These are phyloP conservation scores for Vanilla planifolia DNA, from an alignment of 106 monocot genomes.

Conservation along the genomic window DNA sequence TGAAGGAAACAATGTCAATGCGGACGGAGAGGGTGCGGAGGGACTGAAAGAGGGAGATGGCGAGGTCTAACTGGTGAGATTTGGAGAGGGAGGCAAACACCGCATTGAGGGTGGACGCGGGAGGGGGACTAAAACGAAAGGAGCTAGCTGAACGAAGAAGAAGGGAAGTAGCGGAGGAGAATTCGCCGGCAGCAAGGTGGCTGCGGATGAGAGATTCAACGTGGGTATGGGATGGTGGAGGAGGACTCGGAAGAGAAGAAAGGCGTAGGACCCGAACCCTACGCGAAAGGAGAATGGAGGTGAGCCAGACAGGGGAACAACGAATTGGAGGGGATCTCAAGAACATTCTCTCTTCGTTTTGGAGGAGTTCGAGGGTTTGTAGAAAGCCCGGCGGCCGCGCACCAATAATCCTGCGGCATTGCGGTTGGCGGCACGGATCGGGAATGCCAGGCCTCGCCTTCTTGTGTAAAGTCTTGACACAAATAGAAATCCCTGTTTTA, in stretches of 20 bases:
- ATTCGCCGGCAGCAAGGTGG: conserved; percentile 10
- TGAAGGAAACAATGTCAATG: conserved; percentile 22
- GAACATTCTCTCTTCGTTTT: background rate
- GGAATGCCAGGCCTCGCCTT: too few relatives aligned
- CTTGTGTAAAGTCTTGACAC: too few relatives aligned
- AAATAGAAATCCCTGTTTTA: too few relatives aligned
- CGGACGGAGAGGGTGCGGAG: background rate
- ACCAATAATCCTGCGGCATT: too few relatives aligned
- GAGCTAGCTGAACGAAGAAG: conserved; percentile 1
- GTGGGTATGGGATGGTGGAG: background rate
- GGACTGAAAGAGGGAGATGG: conserved; percentile 14
- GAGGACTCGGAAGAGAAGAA: background rate
- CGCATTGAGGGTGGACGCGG: conserved; percentile 14
- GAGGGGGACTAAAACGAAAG: background rate
- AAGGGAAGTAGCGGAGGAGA: conserved; percentile 10
- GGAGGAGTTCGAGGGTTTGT: too few relatives aligned
- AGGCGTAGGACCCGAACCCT: background rate
- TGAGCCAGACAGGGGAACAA: background rate
- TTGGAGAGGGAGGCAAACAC: conserved; percentile 17
- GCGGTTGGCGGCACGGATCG: too few relatives aligned
- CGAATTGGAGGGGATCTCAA: background rate
- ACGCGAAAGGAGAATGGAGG: background rate
- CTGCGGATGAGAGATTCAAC: conserved; percentile 9
- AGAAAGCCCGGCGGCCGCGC: too few relatives aligned
- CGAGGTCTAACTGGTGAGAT: conserved; percentile 9